phyloP scores from a whole-genome alignment of 176 grass and related monocot species.

The Lolium multiflorum region DNA sequence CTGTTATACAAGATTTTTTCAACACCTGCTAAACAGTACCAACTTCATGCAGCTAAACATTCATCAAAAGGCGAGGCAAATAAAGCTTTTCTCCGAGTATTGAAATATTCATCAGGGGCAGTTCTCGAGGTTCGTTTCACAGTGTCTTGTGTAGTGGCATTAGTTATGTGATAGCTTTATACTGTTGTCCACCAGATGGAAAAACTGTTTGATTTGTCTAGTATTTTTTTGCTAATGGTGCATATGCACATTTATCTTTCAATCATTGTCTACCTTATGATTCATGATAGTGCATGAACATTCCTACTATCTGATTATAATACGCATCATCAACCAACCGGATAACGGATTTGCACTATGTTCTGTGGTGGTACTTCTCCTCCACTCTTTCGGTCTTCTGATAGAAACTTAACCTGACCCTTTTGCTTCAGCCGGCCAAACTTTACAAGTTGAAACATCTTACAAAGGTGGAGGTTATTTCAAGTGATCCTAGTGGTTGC shows the following conservation, averaged over 20 bases:
- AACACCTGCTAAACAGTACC: slow-evolving; percentile 36
- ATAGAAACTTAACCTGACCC: slow-evolving; percentile 23
- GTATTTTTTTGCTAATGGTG: slow-evolving; percentile 31
- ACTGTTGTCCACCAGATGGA: slow-evolving; percentile 23
- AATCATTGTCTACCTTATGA: slow-evolving; percentile 41
- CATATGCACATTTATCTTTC: slow-evolving; percentile 35
- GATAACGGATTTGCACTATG: background rate
- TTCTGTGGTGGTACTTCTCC: slow-evolving; percentile 20
- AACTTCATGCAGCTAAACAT: slow-evolving; percentile 75
- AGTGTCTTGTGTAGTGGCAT: slow-evolving; percentile 18
- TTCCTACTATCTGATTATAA: slow-evolving; percentile 6
- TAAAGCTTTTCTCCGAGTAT: slow-evolving; percentile 89
- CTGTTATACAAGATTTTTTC: slow-evolving; percentile 13
- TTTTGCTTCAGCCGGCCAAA: slow-evolving; percentile 77
- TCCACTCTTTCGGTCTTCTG: slow-evolving; percentile 14
- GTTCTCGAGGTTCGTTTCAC: slow-evolving; percentile 89
- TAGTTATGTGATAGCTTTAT: slow-evolving; percentile 37
- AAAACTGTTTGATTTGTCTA: slow-evolving; percentile 18
- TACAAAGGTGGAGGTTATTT: slow-evolving; percentile 92
- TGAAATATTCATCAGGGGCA: slow-evolving; percentile 98
- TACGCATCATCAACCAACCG: background rate
- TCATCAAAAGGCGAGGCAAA: slow-evolving; percentile 66
- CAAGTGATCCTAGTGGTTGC: slow-evolving; percentile 96
- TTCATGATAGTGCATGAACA: slow-evolving; percentile 16
- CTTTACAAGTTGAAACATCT: slow-evolving; percentile 99